Conservation (phyloP, 768 basidiomycete species). For the Podaxis sp. region DNA sequence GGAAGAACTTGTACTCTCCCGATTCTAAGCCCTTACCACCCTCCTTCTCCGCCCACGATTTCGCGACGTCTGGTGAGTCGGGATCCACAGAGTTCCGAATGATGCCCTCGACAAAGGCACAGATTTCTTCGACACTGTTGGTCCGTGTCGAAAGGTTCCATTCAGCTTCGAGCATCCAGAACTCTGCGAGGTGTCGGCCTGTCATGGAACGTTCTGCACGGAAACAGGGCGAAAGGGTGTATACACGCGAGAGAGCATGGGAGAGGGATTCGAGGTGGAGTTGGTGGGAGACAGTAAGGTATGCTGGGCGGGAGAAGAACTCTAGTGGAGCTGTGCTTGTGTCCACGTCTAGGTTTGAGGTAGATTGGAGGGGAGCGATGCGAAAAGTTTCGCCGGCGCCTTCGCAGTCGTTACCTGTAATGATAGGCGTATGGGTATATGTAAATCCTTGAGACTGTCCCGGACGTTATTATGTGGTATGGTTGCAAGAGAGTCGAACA, state of each 20-base stretch:
- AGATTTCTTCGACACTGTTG: constrained; percentile 39
- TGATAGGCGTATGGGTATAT: constrained; percentile 78
- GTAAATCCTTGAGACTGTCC: constrained; percentile 70
- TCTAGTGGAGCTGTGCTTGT: constrained; percentile 30
- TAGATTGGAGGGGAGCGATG: constrained; percentile 38
- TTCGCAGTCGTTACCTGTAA: constrained; percentile 92
- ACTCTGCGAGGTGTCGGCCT: constrained; percentile 90
- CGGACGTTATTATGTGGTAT: neutral
- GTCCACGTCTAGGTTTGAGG: constrained; percentile 19
- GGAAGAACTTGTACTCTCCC: constrained; percentile 24
- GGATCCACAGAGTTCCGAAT: constrained; percentile 23
- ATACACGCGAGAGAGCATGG: constrained; percentile 73
- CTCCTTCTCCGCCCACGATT: constrained; percentile 37
- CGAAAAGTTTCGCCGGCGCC: constrained; percentile 93
- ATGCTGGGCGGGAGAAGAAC: constrained; percentile 74
- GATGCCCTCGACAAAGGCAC: constrained; percentile 34
- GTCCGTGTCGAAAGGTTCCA: constrained; percentile 43
- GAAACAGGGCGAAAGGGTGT: constrained; percentile 91
- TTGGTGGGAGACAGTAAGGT: constrained; percentile 93
- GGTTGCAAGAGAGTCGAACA: constrained; percentile 15
- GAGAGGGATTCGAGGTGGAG: constrained; percentile 91
- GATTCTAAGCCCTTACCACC: constrained; percentile 5
- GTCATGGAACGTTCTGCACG: constrained; percentile 90
- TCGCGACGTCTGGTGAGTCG: constrained; percentile 20
- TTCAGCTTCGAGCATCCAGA: constrained; percentile 99